phyloP scores from a whole-genome alignment of 2,329 filamentous ascomycete species.

The Fusarium goolgardi region DNA sequence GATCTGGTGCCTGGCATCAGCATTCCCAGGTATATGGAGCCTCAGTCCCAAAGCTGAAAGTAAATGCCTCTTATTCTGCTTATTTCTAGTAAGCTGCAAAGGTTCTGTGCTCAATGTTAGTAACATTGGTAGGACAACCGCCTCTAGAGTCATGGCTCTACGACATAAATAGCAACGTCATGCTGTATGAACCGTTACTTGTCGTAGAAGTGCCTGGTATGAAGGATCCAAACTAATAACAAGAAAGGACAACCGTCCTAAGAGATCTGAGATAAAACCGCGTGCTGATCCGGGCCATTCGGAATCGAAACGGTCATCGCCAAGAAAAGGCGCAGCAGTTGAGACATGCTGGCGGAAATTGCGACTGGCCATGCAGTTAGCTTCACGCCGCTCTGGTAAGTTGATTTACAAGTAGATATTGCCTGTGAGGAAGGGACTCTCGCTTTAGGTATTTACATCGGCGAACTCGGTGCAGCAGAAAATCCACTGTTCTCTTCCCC shows the following conservation, averaged over 20 bases:
- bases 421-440: accelerated
- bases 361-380: not conserved
- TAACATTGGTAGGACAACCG: accelerated
- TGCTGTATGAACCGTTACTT: not conserved
- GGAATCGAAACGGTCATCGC: not conserved
- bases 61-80: too few species aligned
- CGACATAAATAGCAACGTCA: not conserved
- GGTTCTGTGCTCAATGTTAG: accelerated
- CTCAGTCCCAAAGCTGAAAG: not conserved
- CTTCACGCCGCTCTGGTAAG: too few species aligned
- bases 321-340: not conserved
- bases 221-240: too few species aligned
- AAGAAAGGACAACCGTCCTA: not conserved
- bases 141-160: not conserved
- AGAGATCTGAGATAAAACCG: not conserved
- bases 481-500: not conserved
- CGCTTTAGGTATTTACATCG: too few species aligned
- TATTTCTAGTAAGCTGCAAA: too few species aligned
- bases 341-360: not conserved
- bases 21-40: not conserved
- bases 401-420: not conserved
- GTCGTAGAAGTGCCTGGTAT: not conserved
- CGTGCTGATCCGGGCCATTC: slow-evolving; percentile 17
- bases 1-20: not conserved
- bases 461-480: not conserved